phyloP scores from a whole-genome alignment of 768 basidiomycete genomes.

The Kondoa malvinella region DNA sequence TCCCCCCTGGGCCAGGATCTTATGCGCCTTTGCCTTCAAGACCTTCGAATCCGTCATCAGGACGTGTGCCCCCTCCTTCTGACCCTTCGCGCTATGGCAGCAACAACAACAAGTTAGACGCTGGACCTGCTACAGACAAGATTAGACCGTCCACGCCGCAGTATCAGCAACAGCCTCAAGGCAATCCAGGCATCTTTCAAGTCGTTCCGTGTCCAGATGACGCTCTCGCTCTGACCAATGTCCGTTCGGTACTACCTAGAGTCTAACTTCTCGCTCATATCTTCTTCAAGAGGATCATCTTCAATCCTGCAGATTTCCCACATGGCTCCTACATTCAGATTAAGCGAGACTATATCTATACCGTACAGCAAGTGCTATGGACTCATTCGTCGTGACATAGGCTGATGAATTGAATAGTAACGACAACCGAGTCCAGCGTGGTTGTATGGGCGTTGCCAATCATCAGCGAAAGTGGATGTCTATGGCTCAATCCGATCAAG shows the following conservation, averaged over 20 bases:
- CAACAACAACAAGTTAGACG: not conserved
- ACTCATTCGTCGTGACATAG: not conserved
- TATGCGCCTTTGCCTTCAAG: not conserved
- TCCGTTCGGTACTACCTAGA: not conserved
- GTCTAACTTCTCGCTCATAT: not conserved
- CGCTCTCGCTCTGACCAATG: slow-evolving; percentile 7
- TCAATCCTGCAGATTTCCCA: slow-evolving; percentile 11
- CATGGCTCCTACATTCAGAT: slow-evolving; percentile 8
- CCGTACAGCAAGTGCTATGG: slow-evolving; percentile 7
- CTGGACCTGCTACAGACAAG: not conserved
- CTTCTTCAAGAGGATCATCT: slow-evolving; percentile 9
- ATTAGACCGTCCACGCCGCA: not conserved
- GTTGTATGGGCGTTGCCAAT: slow-evolving; percentile 56
- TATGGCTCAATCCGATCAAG: slow-evolving; percentile 54
- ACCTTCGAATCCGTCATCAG: not conserved
- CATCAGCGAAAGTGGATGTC: slow-evolving; percentile 79
- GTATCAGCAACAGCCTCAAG: not conserved
- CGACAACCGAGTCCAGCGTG: slow-evolving; percentile 41
- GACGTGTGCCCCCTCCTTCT: not conserved
- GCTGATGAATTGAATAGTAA: not conserved
- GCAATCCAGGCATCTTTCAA: not conserved
- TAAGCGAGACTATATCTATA: slow-evolving; percentile 5
- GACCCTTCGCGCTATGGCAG: not conserved
- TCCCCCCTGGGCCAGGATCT: not conserved
- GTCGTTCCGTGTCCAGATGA: not conserved